These are phyloP conservation scores for Panus rudis DNA, from an alignment of 768 basidiomycete species.

Conservation along the genomic window DNA sequence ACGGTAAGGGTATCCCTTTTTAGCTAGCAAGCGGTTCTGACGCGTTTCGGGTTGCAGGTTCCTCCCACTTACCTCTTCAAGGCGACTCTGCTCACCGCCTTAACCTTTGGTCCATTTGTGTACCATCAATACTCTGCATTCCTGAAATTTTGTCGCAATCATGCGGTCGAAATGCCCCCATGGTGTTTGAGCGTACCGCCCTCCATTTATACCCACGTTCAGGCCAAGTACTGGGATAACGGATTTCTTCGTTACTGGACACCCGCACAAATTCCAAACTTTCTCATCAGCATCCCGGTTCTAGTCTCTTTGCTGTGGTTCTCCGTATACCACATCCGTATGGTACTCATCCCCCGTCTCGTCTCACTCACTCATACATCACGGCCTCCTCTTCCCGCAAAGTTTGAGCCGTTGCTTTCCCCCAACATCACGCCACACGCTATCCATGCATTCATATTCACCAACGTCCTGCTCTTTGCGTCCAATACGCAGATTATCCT, in stretches of 20 bases:
- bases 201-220: conserved; percentile 76
- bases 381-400: conserved; percentile 1
- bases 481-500: conserved; percentile 87
- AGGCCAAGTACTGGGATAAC: conserved; percentile 79
- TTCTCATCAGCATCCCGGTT: conserved; percentile 70
- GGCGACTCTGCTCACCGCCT: conserved; percentile 33
- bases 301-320: conserved; percentile 46
- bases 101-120: conserved; percentile 61
- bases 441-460: conserved; percentile 61
- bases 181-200: conserved; percentile 70
- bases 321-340: conserved; percentile 6
- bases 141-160: conserved; percentile 48
- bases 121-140: conserved; percentile 68
- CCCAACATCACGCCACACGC: conserved; percentile 58
- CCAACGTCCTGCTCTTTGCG: conserved; percentile 60
- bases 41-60: conserved; percentile 25
- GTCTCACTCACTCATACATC: conserved; percentile 1
- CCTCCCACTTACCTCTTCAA: conserved; percentile 26
- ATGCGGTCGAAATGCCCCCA: conserved; percentile 7
- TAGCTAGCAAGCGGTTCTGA: too few species aligned
- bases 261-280: conserved; percentile 76
- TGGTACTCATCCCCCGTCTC: conserved; percentile 7
- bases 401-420: conserved; percentile 29
- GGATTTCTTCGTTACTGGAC: conserved; percentile 90
- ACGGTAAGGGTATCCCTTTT: conserved; percentile 25